Base-by-base conservation (phyloP, 441 rosid species). In the Euphorbia celastroides region DNA sequence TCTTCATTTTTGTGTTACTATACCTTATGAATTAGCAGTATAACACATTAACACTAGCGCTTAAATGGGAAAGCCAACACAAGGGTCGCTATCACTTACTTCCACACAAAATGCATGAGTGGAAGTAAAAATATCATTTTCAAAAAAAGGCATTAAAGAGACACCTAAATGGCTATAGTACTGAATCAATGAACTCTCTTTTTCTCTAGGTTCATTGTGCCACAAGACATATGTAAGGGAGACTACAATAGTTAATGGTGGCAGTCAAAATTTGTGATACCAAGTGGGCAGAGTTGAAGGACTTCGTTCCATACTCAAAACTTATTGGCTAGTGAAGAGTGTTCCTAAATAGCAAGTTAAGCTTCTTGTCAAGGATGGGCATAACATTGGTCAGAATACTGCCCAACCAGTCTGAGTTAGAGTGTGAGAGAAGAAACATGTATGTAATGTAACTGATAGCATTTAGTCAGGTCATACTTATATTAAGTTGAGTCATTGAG, bases 401-500 rank as follows among this genome's bases (percentile, higher is more conserved):
- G 38, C 57, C 42, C 42, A 26, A 34, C 50, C 65, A 61, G 1
- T 60, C 12, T 54, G 41, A 19, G 28, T 26, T 13, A 55, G 14
- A 69, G 54, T 16, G 26, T 22, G 19, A 3, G 25, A 61, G 32
- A 66, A 61, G 55, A 5, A 36, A 55, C 25, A 30, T 58, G 59
- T 36, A 11, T 22, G 71, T 23, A 50, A 44, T 22, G 71, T 22
- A 50, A 44, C 60, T 41, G 19, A 48, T 1, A 51, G 23, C 19
- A 32, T 60, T 41, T 48, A 28, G 50, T 59, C 64, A 59, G 25
- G 28, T 62, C 68, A 70, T 41, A 34, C 56, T 69, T 30, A 44
- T 41, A 25, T 27, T 34, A 16, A 60, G 72, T 70, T 34, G 48
- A 75, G 76, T 38, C 56, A 70, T 70, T 34, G 48, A 75, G 76